Evolutionary conservation across 306 rosid species (phyloP), one percentile per base, ranked within the genome.

Genomic region (Canavalia gladiata): DNA sequence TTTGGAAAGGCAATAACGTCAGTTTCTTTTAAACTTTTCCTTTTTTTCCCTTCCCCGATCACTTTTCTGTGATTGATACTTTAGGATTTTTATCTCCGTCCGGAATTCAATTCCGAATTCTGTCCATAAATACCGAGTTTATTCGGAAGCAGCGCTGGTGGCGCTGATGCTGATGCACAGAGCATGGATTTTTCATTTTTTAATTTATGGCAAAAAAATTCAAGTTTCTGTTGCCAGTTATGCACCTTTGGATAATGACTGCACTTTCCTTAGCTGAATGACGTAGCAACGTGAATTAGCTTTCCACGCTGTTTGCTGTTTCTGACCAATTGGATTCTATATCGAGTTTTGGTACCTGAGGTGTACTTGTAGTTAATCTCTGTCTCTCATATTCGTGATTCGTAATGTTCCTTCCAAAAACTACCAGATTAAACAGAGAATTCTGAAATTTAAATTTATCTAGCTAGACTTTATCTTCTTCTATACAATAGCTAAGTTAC

Each of bases 1-100:
- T 83, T 76, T 95, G 99, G 99, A 81, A 93, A 76, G 98, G 99
- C 82, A 90, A 93, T 85, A 95, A 95, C 82, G 99, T 95, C 62
- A 84, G 91, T 75, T 8, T 29, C 57, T 11, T 57, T 56, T 25
- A 18, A 18, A 18, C 29, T 10, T 9, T 33, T 68, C 49, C 8
- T 7, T 55, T 35, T 37, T 6, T 13, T 13, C 5, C 11, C 54
- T 29, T 78, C 62, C 28, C 13, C 2, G 1, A 3, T 71, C 66
- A 52, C 25, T 50, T 28, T 39, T 51, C 72, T 34, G 18, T 60
- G 2, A 52, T 41, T 18, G 4, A 4, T 12, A 2, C 2, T 37
- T 56, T 46, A 34, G 11, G 79, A 69, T 13, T 62, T 77, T 33
- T 59, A 43, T 33, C 2, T 30, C 9, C 0, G 12, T 18, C 34